phyloP scores from a whole-genome alignment of 2,329 filamentous ascomycete species.

The Mollisiaceae sp. region DNA sequence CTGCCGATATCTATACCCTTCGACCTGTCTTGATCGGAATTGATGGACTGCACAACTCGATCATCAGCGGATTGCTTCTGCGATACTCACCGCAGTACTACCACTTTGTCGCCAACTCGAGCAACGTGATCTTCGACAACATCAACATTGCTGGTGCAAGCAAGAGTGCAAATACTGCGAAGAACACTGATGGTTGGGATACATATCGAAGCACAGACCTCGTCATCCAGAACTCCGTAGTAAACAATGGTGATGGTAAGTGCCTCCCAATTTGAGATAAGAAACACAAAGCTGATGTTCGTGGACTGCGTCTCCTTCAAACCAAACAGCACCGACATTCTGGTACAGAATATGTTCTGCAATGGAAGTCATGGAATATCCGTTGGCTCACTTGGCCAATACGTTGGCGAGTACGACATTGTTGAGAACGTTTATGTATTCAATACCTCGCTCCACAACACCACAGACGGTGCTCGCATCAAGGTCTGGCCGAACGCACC shows the following conservation, averaged over 20 bases:
- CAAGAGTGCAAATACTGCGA: constrained; percentile 57
- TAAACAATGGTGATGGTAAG: constrained; percentile 65
- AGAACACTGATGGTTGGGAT: constrained; percentile 72
- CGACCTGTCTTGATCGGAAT: constrained; percentile 63
- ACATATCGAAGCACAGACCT: constrained; percentile 66
- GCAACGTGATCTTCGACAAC: constrained; percentile 66
- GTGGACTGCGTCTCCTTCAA: constrained; percentile 75
- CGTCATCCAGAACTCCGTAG: constrained; percentile 69
- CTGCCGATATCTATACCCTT: constrained; percentile 59
- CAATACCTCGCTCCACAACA: constrained; percentile 64
- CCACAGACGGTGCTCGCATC: constrained; percentile 68
- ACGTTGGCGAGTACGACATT: constrained; percentile 63
- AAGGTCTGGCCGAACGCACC: constrained; percentile 69
- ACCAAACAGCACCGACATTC: constrained; percentile 71
- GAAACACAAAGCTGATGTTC: constrained; percentile 12
- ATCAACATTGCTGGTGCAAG: constrained; percentile 63
- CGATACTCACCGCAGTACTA: constrained; percentile 65
- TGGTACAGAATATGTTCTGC: constrained; percentile 70
- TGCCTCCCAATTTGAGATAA: not conserved
- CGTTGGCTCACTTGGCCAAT: constrained; percentile 75
- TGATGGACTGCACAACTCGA: constrained; percentile 61
- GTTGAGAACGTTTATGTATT: constrained; percentile 72
- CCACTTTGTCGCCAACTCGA: constrained; percentile 69
- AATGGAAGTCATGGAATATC: constrained; percentile 75
- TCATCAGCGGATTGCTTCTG: constrained; percentile 64